phyloP scores from a whole-genome alignment of 306 rosid species.

The Glycine latifolia region DNA sequence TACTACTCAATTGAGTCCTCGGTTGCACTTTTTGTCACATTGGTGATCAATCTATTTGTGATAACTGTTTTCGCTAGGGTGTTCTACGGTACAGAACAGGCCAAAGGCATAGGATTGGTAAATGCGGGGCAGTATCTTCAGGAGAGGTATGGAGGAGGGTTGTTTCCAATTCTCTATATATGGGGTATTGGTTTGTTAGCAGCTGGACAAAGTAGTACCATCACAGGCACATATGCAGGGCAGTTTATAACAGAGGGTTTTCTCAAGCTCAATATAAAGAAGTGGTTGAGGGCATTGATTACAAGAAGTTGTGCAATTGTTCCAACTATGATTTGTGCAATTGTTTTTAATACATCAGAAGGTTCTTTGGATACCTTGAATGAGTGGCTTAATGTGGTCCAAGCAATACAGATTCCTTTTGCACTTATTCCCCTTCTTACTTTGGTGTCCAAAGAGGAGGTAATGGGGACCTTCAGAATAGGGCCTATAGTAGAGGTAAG shows the following conservation, averaged over 20 bases:
- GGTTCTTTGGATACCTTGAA: constrained; percentile 72
- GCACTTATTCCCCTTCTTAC: constrained; percentile 86
- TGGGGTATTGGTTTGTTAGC: constrained; percentile 84
- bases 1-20: constrained; percentile 80
- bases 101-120: constrained; percentile 62
- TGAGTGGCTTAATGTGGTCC: constrained; percentile 85
- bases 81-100: constrained; percentile 69
- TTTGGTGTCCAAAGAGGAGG: constrained; percentile 75
- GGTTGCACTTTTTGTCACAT: constrained; percentile 63
- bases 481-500: constrained; percentile 67
- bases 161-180: constrained; percentile 71
- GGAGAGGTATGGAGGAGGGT: constrained; percentile 71
- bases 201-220: constrained; percentile 82
- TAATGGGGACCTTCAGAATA: constrained; percentile 77
- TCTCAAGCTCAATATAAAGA: constrained; percentile 66
- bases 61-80: constrained; percentile 73
- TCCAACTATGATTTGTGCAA: constrained; percentile 74
- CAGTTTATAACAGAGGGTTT: constrained; percentile 79
- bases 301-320: constrained; percentile 77
- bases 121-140: constrained; percentile 78
- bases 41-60: constrained; percentile 68
- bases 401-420: constrained; percentile 71
- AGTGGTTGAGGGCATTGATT: constrained; percentile 81
- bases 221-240: constrained; percentile 69
- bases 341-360: constrained; percentile 70